Conservation (phyloP, 148 eudicot species). For the Mesembryanthemum crystallinum region DNA sequence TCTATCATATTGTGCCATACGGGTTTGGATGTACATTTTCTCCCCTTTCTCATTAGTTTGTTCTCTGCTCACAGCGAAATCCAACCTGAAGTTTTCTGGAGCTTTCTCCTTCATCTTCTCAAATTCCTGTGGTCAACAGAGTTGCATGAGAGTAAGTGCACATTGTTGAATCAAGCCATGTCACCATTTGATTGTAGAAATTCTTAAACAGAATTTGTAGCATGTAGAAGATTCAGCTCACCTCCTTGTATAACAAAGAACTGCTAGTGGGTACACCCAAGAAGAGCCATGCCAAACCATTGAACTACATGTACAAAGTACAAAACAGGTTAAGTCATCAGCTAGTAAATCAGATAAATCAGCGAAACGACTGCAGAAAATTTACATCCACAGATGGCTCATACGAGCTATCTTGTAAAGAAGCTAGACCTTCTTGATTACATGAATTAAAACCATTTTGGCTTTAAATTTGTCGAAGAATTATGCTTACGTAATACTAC, state of each 20-base stretch:
- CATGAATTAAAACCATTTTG: background rate
- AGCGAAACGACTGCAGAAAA: background rate
- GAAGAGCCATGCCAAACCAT: constrained; percentile 99
- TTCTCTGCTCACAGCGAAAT: constrained; percentile 95
- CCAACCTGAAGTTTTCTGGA: constrained; percentile 85
- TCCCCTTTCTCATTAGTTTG: constrained; percentile 90
- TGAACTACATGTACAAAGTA: constrained; percentile 69
- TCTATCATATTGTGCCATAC: constrained; percentile 90
- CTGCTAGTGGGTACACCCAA: constrained; percentile 98
- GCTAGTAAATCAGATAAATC: background rate
- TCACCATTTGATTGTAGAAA: background rate
- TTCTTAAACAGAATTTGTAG: background rate
- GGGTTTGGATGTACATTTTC: constrained; percentile 96
- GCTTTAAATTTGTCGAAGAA: background rate
- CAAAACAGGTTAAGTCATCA: background rate
- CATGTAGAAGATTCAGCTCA: constrained; percentile 25
- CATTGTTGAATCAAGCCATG: background rate
- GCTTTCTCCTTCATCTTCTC: constrained; percentile 87
- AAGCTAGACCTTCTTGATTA: background rate
- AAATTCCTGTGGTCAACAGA: constrained; percentile 54
- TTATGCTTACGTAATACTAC: background rate
- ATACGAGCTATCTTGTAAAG: background rate
- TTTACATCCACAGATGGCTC: background rate
- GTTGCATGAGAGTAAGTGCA: background rate
- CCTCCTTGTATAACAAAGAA: constrained; percentile 95